Conservation (phyloP, 2,329 filamentous ascomycete genomes). For the Diaporthe ilicicola region DNA sequence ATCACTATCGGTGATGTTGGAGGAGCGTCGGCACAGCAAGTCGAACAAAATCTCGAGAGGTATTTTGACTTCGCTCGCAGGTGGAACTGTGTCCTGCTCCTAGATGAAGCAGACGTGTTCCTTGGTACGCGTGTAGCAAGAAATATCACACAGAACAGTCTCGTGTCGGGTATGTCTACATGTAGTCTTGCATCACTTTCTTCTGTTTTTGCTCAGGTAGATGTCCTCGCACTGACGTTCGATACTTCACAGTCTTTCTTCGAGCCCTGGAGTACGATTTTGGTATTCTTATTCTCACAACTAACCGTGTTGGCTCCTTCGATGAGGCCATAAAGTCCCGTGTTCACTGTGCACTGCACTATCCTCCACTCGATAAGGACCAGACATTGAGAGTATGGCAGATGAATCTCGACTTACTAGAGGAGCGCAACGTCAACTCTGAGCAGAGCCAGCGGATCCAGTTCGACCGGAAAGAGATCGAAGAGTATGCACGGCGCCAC, state of each 20-base stretch:
- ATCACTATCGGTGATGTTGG: not conserved
- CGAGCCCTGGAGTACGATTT: constrained; percentile 26
- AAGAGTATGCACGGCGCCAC: not conserved
- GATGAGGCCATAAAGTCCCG: constrained; percentile 28
- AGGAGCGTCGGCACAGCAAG: not conserved
- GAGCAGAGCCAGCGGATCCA: not conserved
- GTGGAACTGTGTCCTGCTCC: not conserved
- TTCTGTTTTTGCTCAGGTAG: not conserved
- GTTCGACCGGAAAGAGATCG: not conserved
- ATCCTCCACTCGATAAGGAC: not conserved
- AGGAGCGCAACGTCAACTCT: not conserved
- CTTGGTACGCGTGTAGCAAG: not conserved
- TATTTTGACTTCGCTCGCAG: not conserved
- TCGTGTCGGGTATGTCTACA: not conserved
- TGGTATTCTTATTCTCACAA: constrained; percentile 27
- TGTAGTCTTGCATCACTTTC: too few species aligned
- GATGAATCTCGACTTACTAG: not conserved
- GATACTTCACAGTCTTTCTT: not conserved
- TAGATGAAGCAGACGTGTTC: constrained; percentile 3
- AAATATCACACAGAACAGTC: not conserved
- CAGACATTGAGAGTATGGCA: not conserved
- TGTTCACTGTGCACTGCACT: constrained; percentile 5
- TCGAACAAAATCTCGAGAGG: not conserved
- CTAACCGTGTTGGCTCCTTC: constrained; percentile 22
- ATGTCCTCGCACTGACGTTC: not conserved